Conservation (phyloP, 2,329 filamentous ascomycete genomes). For the Chalara sp. region DNA sequence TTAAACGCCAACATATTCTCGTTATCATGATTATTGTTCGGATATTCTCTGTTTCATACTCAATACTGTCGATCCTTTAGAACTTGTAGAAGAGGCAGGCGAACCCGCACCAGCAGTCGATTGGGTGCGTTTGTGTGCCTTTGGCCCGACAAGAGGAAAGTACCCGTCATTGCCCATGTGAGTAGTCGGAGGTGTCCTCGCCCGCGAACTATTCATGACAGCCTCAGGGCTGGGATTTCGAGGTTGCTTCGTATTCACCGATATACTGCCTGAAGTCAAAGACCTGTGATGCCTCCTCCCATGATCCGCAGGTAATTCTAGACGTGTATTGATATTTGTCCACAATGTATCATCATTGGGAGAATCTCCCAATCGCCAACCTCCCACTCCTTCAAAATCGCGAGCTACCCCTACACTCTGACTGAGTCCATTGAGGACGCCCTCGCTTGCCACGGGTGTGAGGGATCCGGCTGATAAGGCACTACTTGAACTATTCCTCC, state of each 20-base stretch:
- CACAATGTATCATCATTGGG: conserved; percentile 35
- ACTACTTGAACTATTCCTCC: conserved; percentile 24
- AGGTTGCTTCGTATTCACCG: conserved; percentile 12
- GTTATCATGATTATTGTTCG: background rate
- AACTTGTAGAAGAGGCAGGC: conserved; percentile 17
- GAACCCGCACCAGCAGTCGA: conserved; percentile 6
- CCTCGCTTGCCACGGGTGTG: conserved; percentile 20
- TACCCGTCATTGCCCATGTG: conserved; percentile 11
- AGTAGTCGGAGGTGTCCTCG: conserved; percentile 38
- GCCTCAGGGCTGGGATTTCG: conserved; percentile 26
- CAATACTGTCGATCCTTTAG: conserved; percentile 18
- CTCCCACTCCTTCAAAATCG: conserved; percentile 54
- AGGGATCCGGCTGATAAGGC: conserved; percentile 25
- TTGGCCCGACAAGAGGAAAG: conserved; percentile 9
- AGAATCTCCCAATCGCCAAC: conserved; percentile 42
- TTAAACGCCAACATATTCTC: background rate
- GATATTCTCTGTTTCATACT: conserved; percentile 20
- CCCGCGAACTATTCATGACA: conserved; percentile 38
- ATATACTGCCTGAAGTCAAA: conserved; percentile 19
- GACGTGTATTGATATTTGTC: conserved; percentile 45
- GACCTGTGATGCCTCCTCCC: conserved; percentile 36
- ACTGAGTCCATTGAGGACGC: conserved; percentile 33
- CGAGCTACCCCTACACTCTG: conserved; percentile 44
- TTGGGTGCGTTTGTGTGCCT: background rate
- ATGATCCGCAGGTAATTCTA: conserved; percentile 41